Percentiles rank a stretch among this genome's conserved stretches.
phyloP scores from a whole-genome alignment of 495 filamentous ascomycete species.

The Podospora bellae-mahoneyi region DNA sequence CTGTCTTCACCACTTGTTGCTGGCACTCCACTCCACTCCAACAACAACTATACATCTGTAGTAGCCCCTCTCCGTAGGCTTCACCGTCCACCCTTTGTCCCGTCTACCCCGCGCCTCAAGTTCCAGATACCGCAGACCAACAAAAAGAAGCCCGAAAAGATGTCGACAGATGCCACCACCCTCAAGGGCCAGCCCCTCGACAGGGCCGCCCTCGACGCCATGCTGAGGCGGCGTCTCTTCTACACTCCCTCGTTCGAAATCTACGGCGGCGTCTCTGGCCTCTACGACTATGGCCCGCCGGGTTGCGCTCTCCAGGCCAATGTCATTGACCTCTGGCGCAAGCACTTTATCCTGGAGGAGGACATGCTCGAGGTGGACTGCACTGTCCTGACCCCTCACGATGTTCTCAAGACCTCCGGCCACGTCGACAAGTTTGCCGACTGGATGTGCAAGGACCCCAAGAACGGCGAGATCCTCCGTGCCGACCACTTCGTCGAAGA shows the following conservation, averaged over 20 bases:
- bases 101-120: constrained; percentile 22
- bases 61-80: constrained; percentile 15
- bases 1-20: constrained; percentile 26
- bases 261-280: constrained; percentile 81
- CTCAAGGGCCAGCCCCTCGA: constrained; percentile 88
- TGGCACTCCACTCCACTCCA: constrained; percentile 23
- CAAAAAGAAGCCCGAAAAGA: constrained; percentile 44
- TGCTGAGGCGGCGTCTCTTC: constrained; percentile 85
- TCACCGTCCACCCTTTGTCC: constrained; percentile 19
- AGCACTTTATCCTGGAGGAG: constrained; percentile 83
- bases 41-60: constrained; percentile 2
- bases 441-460: constrained; percentile 99
- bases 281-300: constrained; percentile 82
- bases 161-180: constrained; percentile 57
- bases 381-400: constrained; percentile 78
- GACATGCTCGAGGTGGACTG: constrained; percentile 90
- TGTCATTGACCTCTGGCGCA: constrained; percentile 87
- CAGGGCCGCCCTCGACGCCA: constrained; percentile 69
- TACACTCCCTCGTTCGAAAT: constrained; percentile 94
- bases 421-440: constrained; percentile 98
- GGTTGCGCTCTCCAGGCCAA: constrained; percentile 78
- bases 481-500: constrained; percentile 96
- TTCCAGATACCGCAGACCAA: constrained; percentile 10
- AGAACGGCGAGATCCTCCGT: constrained; percentile 92
- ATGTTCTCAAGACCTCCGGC: constrained; percentile 91